Base-by-base conservation (phyloP, 1,284 basidiomycete genomes). In the Apiotrichum akiyoshidainum region DNA sequence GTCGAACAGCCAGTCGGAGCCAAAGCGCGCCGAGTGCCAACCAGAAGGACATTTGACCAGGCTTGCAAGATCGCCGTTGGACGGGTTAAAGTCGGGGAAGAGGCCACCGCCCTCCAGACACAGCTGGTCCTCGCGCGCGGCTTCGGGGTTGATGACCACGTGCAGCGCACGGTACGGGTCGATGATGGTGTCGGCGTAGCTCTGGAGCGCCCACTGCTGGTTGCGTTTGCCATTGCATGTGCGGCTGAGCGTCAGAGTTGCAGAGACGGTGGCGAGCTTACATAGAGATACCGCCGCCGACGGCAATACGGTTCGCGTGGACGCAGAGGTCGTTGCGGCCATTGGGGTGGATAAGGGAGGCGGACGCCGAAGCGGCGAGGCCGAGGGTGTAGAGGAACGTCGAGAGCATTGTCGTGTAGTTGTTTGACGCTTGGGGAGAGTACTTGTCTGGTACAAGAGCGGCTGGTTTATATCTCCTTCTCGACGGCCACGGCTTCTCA, bases 1-100 rank as follows among this genome's bases (percentile, higher is more conserved):
- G 33, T 19, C n/a, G 11, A 16, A 35, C 16, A 48, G 31, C 31
- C 31, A 48, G 34, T 48, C 46, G 33, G 46, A 35, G n/a, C 46
- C 46, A 5, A n/a, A 35, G 46, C 46, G 46, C 2, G 46, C 46
- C 33, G 46, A 48, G 46, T 48, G 46, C 46, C 46, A 48, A 8
- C 46, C 46, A 5, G 17, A 13, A 8, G 31, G 31, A n/a, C 46
- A 48, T 10, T 48, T 34, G 31, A 17, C n/a, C 3, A 48, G 46
- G 8, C 16, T 48, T 6, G 46, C 46, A 2, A n/a, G 9, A 5
- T 6, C 5, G 33, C 46, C 46, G 46, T 19, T 35, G 7, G 5
- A 5, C 8, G 46, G 46, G 17, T 48, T 13, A 33, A 35, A 48
- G 33, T 35, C 17, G 33, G 42, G 22, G 14, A 14, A 46, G 10